These are phyloP conservation scores for Trichophyton equinum DNA, from an alignment of 2,329 filamentous ascomycete genomes.

Conservation along the genomic window DNA sequence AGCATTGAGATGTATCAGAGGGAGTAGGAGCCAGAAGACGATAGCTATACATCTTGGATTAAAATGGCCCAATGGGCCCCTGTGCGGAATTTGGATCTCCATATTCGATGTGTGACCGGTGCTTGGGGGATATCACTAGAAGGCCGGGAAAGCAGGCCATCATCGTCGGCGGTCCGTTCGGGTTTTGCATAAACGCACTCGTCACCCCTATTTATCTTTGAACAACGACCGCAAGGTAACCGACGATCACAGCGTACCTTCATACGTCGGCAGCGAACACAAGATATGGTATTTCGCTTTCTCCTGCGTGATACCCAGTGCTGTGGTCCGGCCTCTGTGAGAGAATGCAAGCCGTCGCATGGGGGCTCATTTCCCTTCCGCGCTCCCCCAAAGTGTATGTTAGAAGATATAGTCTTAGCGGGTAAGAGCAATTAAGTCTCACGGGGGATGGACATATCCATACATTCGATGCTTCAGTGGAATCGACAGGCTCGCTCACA, in stretches of 20 bases:
- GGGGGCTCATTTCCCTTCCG: not conserved
- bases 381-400: not conserved
- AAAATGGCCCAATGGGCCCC: slow-evolving; percentile 9
- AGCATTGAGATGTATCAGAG: not conserved
- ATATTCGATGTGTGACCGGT: slow-evolving; percentile 5
- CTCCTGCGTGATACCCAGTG: slow-evolving; percentile 5
- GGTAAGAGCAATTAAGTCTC: not conserved
- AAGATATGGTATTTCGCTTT: slow-evolving; percentile 7
- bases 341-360: not conserved
- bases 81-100: slow-evolving; percentile 9
- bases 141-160: not conserved
- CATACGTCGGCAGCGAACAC: slow-evolving; percentile 10
- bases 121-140: slow-evolving; percentile 3
- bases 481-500: not conserved
- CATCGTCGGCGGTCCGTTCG: not conserved
- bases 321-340: not conserved
- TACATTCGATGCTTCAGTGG: not conserved
- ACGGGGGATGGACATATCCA: not conserved
- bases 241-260: slow-evolving; percentile 10
- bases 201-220: slow-evolving; percentile 5
- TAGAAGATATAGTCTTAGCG: not conserved
- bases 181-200: slow-evolving; percentile 6
- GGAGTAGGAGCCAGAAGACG: not conserved
- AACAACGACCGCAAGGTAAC: slow-evolving; percentile 9
- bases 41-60: slow-evolving; percentile 6